Base-by-base conservation (phyloP, 768 basidiomycete genomes). In the Pulveroboletus sp. region DNA sequence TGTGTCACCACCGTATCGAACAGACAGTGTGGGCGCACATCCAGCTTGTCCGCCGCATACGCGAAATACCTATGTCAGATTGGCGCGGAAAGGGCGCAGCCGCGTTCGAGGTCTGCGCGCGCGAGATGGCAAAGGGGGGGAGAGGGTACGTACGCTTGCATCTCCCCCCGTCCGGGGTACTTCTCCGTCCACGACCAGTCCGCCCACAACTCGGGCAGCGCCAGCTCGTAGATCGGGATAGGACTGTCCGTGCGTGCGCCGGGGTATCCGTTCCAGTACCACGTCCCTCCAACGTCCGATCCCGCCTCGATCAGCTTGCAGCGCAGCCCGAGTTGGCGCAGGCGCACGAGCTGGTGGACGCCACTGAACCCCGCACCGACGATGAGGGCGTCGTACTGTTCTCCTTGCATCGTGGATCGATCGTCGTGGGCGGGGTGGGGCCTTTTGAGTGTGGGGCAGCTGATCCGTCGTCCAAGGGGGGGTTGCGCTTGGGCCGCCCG, bases 151-250 rank as follows among this genome's bases (percentile, higher is more conserved):
- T 28, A 57, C 55, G 47, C 40, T 47, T 57, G 55, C 3, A 57
- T 3, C 9, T 57, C 57, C 9, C 47, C 5, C 41, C 48, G n/a
- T 3, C 42, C 36, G 0, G 56, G 57, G 12, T 35, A 50, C 11
- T 54, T 57, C 12, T 57, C 57, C 12, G 50, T 39, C 55, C 57
- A 57, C 1, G 45, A 39, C 57, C 57, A 58, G 2, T 49, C 56
- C 26, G 39, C 31, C 57, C 57, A 58, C 15, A 58, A 28, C 5
- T 54, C 51, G 0, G 56, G 56, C 1, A 54, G 5, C 14, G 39
- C 17, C 1, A 54, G 9, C 37, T 58, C 51, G 32, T 58, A 57
- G 39, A 24, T 5, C 0, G 49, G 57, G 2, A 58, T 54, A 1
- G 24, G 17, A 21, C 28, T 48, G 46, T 58, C 56, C 8, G 42